Percentiles rank a stretch among this genome's conserved stretches.
Evolutionary conservation across 2,329 filamentous ascomycete genomes (phyloP).

Genomic region (Trichoderma harzianum): DNA sequence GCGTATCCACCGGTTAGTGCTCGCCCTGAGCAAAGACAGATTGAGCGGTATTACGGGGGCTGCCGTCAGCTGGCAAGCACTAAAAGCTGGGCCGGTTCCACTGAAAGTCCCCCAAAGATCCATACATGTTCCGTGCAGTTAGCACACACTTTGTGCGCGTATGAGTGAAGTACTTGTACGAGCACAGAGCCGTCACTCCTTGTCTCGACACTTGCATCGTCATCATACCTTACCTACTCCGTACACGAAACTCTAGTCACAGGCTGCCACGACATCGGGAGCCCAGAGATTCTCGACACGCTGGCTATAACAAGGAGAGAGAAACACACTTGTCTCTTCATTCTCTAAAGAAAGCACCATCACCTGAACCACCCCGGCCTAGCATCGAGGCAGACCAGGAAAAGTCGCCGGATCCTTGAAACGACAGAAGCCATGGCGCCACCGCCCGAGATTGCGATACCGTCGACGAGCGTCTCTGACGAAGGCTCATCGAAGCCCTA

Average conservation of each 20-base stretch:
- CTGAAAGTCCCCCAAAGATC: slow-evolving; percentile 14
- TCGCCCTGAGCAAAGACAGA: slow-evolving; percentile 1
- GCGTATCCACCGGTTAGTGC: background rate
- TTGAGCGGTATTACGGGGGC: slow-evolving; percentile 4
- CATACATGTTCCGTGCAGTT: background rate
- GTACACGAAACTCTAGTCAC: background rate
- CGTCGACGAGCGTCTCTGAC: slow-evolving; percentile 58
- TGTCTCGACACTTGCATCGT: slow-evolving; percentile 8
- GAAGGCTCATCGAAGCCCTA: slow-evolving; percentile 58
- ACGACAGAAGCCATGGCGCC: slow-evolving; percentile 51
- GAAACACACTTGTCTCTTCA: background rate
- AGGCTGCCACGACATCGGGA: background rate
- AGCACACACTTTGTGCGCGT: background rate
- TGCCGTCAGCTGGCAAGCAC: slow-evolving; percentile 2
- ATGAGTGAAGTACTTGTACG: background rate
- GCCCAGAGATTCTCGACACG: background rate
- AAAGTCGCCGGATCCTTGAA: background rate
- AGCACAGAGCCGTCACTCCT: background rate
- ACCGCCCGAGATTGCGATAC: slow-evolving; percentile 64
- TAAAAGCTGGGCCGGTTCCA: slow-evolving; percentile 10
- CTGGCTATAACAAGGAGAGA: background rate
- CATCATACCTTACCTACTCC: background rate
- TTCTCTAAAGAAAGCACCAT: background rate
- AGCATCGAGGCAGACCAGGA: background rate
- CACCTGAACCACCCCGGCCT: background rate